Evolutionary conservation across 495 filamentous ascomycete genomes (phyloP).

Genomic region (Trypethelium eluteriae): DNA sequence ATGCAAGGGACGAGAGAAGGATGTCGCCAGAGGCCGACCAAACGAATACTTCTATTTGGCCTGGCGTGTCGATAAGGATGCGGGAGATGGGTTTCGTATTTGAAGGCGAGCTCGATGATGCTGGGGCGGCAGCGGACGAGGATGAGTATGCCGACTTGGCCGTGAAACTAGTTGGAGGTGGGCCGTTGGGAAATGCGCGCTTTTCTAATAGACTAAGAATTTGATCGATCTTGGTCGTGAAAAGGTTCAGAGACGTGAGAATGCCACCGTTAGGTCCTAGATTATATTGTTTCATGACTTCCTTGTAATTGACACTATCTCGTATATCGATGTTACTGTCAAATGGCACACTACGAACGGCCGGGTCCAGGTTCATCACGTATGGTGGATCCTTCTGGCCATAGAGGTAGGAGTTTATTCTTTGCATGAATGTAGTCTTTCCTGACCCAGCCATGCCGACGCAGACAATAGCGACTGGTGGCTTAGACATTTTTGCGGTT

Average conservation of each 20-base stretch:
- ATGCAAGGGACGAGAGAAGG: constrained; percentile 84
- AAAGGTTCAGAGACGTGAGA: constrained; percentile 88
- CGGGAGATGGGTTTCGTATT: constrained; percentile 61
- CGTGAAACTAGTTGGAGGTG: constrained; percentile 43
- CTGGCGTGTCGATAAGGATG: constrained; percentile 89
- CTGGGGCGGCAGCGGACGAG: neutral
- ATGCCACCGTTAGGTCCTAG: constrained; percentile 98
- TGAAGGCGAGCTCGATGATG: constrained; percentile 39
- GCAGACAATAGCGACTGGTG: constrained; percentile 74
- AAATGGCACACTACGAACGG: constrained; percentile 92
- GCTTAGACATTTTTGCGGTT: neutral
- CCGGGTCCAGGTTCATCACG: constrained; percentile 94
- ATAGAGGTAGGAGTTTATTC: constrained; percentile 87
- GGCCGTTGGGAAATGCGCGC: constrained; percentile 38
- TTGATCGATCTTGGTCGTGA: constrained; percentile 95
- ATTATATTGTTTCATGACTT: constrained; percentile 99
- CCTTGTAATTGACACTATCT: constrained; percentile 97
- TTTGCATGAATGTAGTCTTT: constrained; percentile 98
- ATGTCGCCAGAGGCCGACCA: constrained; percentile 94
- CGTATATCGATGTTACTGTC: constrained; percentile 96
- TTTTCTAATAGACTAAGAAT: constrained; percentile 85
- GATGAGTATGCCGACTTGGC: neutral
- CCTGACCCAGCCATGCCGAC: constrained; percentile 97
- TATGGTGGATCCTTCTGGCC: constrained; percentile 68
- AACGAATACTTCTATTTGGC: constrained; percentile 97